Evolutionary conservation across 2,329 filamentous ascomycete species (phyloP).

Genomic region (Colletotrichum navitas): DNA sequence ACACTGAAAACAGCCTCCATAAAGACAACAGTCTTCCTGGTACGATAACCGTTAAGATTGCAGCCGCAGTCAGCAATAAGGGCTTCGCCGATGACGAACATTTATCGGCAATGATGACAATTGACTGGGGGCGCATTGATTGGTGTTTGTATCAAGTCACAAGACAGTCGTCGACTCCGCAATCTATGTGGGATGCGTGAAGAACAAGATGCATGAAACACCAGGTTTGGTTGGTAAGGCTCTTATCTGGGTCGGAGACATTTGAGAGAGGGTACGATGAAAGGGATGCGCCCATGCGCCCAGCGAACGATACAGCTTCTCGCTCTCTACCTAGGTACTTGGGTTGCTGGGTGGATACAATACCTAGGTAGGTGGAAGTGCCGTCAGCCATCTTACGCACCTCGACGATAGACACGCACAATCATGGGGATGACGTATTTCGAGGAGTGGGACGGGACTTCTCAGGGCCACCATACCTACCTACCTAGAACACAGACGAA

Average conservation of each 20-base stretch:
- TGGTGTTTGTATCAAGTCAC: slow-evolving; percentile 34
- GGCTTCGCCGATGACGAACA: slow-evolving; percentile 33
- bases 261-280: neutral
- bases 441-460: neutral
- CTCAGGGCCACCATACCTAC: neutral
- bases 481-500: neutral
- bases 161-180: slow-evolving; percentile 28
- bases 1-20: neutral
- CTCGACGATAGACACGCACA: neutral
- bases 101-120: slow-evolving; percentile 6
- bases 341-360: neutral
- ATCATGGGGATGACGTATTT: slow-evolving; percentile 18
- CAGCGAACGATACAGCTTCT: neutral
- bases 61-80: slow-evolving; percentile 21
- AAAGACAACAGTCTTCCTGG: neutral
- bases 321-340: neutral
- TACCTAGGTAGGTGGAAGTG: neutral
- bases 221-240: slow-evolving; percentile 5
- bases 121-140: slow-evolving; percentile 19
- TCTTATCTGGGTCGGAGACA: slow-evolving; percentile 1
- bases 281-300: slow-evolving; percentile 18
- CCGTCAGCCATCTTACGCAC: neutral
- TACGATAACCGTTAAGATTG: neutral
- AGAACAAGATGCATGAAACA: slow-evolving; percentile 26
- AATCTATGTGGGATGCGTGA: slow-evolving; percentile 26